These are phyloP conservation scores for Lichtheimia hyalospora DNA, from an alignment of 371 early-diverging fungal genomes.

Conservation along the genomic window DNA sequence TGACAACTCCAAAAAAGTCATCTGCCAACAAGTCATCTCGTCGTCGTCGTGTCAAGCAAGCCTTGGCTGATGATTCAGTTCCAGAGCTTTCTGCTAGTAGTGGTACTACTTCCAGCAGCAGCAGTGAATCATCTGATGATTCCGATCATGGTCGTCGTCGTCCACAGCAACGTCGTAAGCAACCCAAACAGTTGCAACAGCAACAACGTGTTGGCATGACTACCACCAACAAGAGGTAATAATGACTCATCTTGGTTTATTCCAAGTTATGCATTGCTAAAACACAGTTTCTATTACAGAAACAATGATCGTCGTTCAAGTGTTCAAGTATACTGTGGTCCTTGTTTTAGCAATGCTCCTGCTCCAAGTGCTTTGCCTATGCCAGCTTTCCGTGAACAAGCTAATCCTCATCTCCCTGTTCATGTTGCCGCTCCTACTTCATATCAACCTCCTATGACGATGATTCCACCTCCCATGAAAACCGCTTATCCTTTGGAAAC, in stretches of 20 bases:
- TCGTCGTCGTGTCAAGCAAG: not conserved
- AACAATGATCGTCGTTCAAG: constrained; percentile 8
- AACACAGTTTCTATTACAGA: not conserved
- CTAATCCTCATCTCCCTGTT: constrained; percentile 13
- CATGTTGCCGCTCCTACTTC: constrained; percentile 35
- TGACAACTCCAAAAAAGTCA: not conserved
- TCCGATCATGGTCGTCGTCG: not conserved
- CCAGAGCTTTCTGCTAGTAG: no score
- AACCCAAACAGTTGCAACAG: constrained; percentile 3
- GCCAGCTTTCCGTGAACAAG: constrained; percentile 57
- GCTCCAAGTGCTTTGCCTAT: constrained; percentile 73
- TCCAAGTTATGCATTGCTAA: no score
- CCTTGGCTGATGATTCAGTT: not conserved
- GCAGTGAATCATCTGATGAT: no score
- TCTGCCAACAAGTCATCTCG: not conserved
- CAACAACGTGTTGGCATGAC: constrained; percentile 2
- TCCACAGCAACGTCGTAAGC: not conserved
- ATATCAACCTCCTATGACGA: constrained; percentile 24
- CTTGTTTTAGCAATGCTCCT: constrained; percentile 81
- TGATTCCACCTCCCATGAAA: constrained; percentile 2
- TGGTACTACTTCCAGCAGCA: no score
- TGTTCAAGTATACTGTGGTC: constrained; percentile 69
- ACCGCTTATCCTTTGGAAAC: constrained; percentile 6
- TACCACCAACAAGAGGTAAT: not conserved
- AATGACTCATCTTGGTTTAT: not conserved